Evolutionary conservation across 768 basidiomycete genomes (phyloP), one percentile per base, ranked within the genome.

Genomic region (Phylloporus sp.): DNA sequence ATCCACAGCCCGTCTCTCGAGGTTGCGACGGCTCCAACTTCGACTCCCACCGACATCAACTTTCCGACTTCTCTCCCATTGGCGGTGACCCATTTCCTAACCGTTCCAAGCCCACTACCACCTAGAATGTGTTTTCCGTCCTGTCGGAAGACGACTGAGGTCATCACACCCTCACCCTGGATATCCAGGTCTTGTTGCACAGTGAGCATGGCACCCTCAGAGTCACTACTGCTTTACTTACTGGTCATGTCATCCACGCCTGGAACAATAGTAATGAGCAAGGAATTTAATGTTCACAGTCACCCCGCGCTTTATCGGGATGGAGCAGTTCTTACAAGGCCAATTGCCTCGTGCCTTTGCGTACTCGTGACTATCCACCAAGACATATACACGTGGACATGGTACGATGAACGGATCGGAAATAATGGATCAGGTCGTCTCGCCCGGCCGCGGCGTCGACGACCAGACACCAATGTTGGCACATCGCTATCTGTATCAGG

Each of bases 1-100:
- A 53, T 47, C 52, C 52, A 53, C 28, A 20, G 22, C 4, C 46
- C 52, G n/a, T 53, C 27, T 41, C 23, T 53, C 4, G 52, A 53
- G 15, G 41, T 29, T 11, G 46, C 39, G 2, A 53, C 40, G 6
- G 52, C 22, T 6, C 52, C 46, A 16, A 48, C 47, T 31, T 47
- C 41, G 12, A 46, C 41, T 3, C 34, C 41, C 13, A 52, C 38
- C 38, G 2, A 2, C 50, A 45, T 52, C n/a, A 18, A 12, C 34
- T 9, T 45, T 18, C 50, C 38, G n/a, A 52, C 38, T 24, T 52
- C 50, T 24, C 36, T 45, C 11, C 44, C 44, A 29, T 50, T 28
- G 10, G n/a, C 20, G 18, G 45, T 52, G 15, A 16, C 32, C 50
- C 50, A 51, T 45, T 39, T 45, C 36, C 36, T 45, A 2, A 51